Evolutionary conservation across 805 yeast genomes (phyloP), one percentile per base, ranked within the genome.

Genomic region (Nakazawaea ambrosiae): DNA sequence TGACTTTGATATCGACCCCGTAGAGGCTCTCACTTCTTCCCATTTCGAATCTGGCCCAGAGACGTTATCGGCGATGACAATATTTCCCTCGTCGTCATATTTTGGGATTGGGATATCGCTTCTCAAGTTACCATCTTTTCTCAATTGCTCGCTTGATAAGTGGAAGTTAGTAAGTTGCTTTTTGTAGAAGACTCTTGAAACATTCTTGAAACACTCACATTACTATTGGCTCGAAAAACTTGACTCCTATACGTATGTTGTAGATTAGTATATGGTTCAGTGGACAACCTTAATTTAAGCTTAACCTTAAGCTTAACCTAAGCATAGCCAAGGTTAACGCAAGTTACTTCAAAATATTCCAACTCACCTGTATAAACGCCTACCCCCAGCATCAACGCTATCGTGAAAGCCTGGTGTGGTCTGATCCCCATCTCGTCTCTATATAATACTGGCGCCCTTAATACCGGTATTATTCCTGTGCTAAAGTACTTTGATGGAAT

Each of bases 141-240:
- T 65, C 41, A 83, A 63, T 45, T 71, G 80, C 33, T 79, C 88
- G 22, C 79, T 73, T 39, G n/a, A n/a, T n/a, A n/a, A n/a, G n/a
- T 23, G 4, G n/a, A 11, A 6, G 33, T 23, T 23, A 23, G 25
- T 23, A 11, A 11, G 25, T 23, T 17, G 16, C 5, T 12, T 23
- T n/a, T n/a, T n/a, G n/a, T n/a, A n/a, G n/a, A n/a, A n/a, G n/a
- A n/a, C 9, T 4, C 6, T 23, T 23, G 25, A 9, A 9, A 23
- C 10, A 9, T 11, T 23, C 8, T n/a, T n/a, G n/a, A n/a, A n/a
- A n/a, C 34, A 70, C 80, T 50, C 63, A 73, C 78, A 82, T 69
- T 3, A 83, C 70, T 14, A 83, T 54, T 2, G 94, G 94, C 47
- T 79, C 79, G 64, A 85, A 83, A 58, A 83, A 83, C 51, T 70